Conservation (phyloP, 768 basidiomycete species). For the Fistulinella prunicolor region DNA sequence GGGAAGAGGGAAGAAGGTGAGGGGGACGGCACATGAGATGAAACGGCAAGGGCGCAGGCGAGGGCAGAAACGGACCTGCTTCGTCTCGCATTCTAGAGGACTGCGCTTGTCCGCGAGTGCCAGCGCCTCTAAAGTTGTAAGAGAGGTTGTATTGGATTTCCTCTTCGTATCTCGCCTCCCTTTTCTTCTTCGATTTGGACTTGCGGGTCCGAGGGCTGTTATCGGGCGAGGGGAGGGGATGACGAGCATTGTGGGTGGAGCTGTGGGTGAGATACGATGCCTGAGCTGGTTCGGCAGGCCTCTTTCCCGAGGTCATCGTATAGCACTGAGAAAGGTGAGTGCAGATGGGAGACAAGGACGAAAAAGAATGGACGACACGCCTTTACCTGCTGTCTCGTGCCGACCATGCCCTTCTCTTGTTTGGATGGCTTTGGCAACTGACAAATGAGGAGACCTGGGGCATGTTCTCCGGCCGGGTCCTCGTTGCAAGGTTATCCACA, state of each 20-base stretch:
- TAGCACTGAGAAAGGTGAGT: slow-evolving; percentile 31
- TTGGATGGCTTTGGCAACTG: slow-evolving; percentile 27
- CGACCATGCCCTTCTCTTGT: slow-evolving; percentile 33
- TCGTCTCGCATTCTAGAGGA: slow-evolving; percentile 30
- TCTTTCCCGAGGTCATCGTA: slow-evolving; percentile 36
- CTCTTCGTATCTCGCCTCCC: slow-evolving; percentile 45
- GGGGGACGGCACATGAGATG: slow-evolving; percentile 26
- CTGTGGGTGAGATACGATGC: slow-evolving; percentile 54
- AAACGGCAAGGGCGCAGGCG: not conserved
- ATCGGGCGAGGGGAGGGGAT: slow-evolving; percentile 49
- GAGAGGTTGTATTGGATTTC: slow-evolving; percentile 35
- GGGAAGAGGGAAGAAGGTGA: not conserved
- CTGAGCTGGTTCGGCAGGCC: slow-evolving; percentile 29
- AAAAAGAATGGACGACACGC: slow-evolving; percentile 35
- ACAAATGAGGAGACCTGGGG: slow-evolving; percentile 21
- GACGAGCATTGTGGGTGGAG: slow-evolving; percentile 52
- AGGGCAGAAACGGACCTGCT: slow-evolving; percentile 27
- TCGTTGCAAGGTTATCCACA: slow-evolving; percentile 25
- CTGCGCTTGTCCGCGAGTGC: slow-evolving; percentile 25
- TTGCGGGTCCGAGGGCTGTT: slow-evolving; percentile 43
- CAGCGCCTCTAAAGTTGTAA: slow-evolving; percentile 30
- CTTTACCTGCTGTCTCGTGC: slow-evolving; percentile 33
- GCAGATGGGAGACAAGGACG: slow-evolving; percentile 37
- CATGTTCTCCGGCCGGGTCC: slow-evolving; percentile 18
- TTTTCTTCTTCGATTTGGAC: slow-evolving; percentile 42